Evolutionary conservation across 768 basidiomycete genomes (phyloP).

Genomic region (Trichaptum fuscoviolaceum): DNA sequence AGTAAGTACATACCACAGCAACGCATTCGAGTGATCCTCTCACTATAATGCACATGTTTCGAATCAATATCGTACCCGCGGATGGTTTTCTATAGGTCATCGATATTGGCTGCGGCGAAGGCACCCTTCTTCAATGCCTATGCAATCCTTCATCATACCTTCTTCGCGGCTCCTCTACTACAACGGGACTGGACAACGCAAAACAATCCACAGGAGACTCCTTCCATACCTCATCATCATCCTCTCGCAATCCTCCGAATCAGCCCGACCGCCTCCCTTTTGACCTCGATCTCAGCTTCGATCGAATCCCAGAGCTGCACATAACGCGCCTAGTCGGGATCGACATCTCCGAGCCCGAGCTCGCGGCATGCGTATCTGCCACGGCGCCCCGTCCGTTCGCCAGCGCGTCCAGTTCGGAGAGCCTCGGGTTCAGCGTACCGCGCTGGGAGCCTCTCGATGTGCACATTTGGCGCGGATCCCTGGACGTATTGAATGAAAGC

Average conservation of each 20-base stretch:
- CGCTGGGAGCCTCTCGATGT: constrained; percentile 69
- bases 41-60: too few species aligned
- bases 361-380: constrained; percentile 47
- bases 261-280: constrained; percentile 7
- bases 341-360: constrained; percentile 52
- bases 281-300: constrained; percentile 19
- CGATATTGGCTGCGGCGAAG: constrained; percentile 84
- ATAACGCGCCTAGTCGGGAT: constrained; percentile 56
- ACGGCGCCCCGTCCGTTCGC: constrained; percentile 36
- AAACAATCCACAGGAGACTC: constrained; percentile 15
- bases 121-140: constrained; percentile 62
- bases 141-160: constrained; percentile 75
- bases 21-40: not conserved
- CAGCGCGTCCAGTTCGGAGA: constrained; percentile 6
- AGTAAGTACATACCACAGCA: constrained; percentile 30
- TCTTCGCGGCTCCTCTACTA: constrained; percentile 31
- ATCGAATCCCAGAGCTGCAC: constrained; percentile 55
- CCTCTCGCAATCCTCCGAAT: constrained; percentile 17
- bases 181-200: constrained; percentile 9
- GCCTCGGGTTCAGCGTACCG: constrained; percentile 12
- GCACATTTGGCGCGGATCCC: constrained; percentile 69
- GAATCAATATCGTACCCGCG: not conserved
- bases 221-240: constrained; percentile 18
- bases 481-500: constrained; percentile 60
- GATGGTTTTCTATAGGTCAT: constrained; percentile 45